phyloP scores from a whole-genome alignment of 495 filamentous ascomycete genomes.

The Aspergillus nanangensis region DNA sequence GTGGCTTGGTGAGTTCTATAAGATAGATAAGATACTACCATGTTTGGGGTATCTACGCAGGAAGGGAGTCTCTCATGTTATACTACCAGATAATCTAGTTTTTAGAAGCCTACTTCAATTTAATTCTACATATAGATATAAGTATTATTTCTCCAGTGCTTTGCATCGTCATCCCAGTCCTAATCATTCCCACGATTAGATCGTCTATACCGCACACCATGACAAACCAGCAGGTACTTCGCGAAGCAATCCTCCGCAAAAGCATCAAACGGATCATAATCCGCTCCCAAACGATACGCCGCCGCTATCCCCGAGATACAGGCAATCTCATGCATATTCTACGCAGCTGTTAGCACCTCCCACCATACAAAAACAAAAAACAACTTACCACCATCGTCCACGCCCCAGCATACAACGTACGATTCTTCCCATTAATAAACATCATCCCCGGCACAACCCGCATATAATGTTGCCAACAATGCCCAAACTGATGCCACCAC shows the following conservation, averaged over 20 bases:
- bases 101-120: too few species aligned
- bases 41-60: too few species aligned
- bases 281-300: conserved; percentile 70
- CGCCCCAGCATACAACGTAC: conserved; percentile 63
- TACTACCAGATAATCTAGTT: too few species aligned
- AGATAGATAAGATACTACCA: too few species aligned
- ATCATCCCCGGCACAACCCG: conserved; percentile 75
- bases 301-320: conserved; percentile 75
- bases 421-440: conserved; percentile 69
- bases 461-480: conserved; percentile 75
- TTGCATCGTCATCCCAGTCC: too few species aligned
- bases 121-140: too few species aligned
- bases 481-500: conserved; percentile 86
- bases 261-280: conserved; percentile 63
- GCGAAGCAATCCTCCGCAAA: conserved; percentile 55
- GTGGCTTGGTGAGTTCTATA: too few species aligned
- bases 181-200: not conserved
- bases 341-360: not conserved
- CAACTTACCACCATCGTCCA: conserved; percentile 71
- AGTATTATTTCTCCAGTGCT: too few species aligned
- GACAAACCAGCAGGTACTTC: conserved; percentile 50
- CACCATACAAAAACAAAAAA: not conserved
- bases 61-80: too few species aligned
- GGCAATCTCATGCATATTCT: conserved; percentile 81
- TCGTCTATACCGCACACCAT: conserved; percentile 43